Evolutionary conservation across 306 rosid species (phyloP), one percentile per base, ranked within the genome.

Genomic region (Vachellia pachyceras): DNA sequence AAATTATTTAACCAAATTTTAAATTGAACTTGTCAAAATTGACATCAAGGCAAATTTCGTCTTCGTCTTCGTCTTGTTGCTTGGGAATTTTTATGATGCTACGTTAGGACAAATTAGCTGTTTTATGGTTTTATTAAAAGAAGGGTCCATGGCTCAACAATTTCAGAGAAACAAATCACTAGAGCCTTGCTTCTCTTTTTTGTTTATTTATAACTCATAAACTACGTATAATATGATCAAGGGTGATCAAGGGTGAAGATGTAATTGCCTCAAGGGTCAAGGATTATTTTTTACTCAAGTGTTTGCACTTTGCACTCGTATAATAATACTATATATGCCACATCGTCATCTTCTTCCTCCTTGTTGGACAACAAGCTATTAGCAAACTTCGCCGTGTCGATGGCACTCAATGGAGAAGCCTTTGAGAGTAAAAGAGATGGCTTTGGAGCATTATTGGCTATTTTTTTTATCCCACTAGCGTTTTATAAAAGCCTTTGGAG

Each of bases 391-490:
- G 97, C 92, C 0, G 94, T 69, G 7, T 89, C 92, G 0, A 79
- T 55, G 0, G 95, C 92, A 76, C 44, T 87, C 46, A 95, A 54
- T 0, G 97, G 97, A 0, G 98, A 92, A 0, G 91, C 97, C 82
- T 91, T 95, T 5, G 94, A 83, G 15, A 92, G 80, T 36, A 91
- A 81, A 74, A 95, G 91, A 0, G 80, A 33, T 3, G 98, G 89
- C 29, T n/a, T 89, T 3, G 89, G 86, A 1, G 72, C 29, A 39
- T 73, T 61, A 86, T 85, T 95, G 18, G 77, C 69, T n/a, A n/a
- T n/a, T n/a, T n/a, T 79, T 90, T 68, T 77, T 88, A 84, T 85
- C 89, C 98, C 98, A 95, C 46, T 95, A 95, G 4, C 98, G 97
- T 35, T 79, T 75, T 69, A 83, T 79, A 73, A 60, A 87, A 3